Evolutionary conservation across 495 filamentous ascomycete species (phyloP).

Genomic region (Ramalina intermedia): DNA sequence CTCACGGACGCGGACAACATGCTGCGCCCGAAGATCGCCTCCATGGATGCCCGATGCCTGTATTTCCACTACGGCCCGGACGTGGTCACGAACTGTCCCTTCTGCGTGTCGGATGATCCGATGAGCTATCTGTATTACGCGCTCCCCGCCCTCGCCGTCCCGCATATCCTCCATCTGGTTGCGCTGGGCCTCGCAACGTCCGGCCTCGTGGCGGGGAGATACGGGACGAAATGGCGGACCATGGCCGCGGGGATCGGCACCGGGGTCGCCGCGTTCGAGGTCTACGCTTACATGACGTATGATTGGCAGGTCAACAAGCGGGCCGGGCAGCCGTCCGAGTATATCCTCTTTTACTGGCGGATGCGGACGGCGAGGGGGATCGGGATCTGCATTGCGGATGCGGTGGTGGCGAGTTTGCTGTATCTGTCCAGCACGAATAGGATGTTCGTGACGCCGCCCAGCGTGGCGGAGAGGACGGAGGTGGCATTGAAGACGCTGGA

Average conservation of each 20-base stretch:
- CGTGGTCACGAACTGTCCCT: slow-evolving; percentile 56
- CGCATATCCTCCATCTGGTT: slow-evolving; percentile 64
- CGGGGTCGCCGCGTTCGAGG: slow-evolving; percentile 45
- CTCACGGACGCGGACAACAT: slow-evolving; percentile 48
- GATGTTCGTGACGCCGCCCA: slow-evolving; percentile 38
- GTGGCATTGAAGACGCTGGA: slow-evolving; percentile 28
- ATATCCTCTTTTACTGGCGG: slow-evolving; percentile 56
- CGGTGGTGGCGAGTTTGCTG: slow-evolving; percentile 41
- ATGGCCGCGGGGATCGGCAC: slow-evolving; percentile 49
- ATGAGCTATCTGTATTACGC: slow-evolving; percentile 68
- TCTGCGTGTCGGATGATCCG: slow-evolving; percentile 63
- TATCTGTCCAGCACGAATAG: slow-evolving; percentile 69
- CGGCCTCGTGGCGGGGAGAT: slow-evolving; percentile 34
- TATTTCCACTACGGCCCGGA: slow-evolving; percentile 74
- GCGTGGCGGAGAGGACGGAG: slow-evolving; percentile 33
- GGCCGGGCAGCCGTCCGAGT: slow-evolving; percentile 39
- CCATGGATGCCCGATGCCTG: slow-evolving; percentile 55
- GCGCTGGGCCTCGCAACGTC: slow-evolving; percentile 52
- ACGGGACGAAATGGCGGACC: slow-evolving; percentile 53
- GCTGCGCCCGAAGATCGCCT: slow-evolving; percentile 52
- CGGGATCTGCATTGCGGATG: slow-evolving; percentile 46
- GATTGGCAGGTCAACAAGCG: slow-evolving; percentile 44
- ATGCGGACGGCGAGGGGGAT: slow-evolving; percentile 44
- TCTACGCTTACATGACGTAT: slow-evolving; percentile 46
- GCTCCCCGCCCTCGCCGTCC: slow-evolving; percentile 53